Evolutionary conservation across 306 rosid species (phyloP).

Genomic region (Quercus gilva): DNA sequence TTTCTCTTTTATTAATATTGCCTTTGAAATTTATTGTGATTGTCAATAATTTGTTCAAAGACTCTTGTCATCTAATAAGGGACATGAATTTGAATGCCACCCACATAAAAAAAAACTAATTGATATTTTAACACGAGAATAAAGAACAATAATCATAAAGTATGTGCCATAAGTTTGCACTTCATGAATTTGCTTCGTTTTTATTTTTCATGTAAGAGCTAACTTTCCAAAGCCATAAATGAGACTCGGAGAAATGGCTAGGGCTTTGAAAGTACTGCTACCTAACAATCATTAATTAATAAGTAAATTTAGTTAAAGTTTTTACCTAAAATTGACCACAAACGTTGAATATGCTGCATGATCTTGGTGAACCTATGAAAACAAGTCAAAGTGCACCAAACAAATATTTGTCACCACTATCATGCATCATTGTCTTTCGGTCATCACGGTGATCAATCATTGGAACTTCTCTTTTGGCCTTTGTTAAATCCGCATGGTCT

Average conservation of each 20-base stretch:
- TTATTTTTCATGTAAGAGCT: too few relatives aligned
- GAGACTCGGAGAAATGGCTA: background rate
- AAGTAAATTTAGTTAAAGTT: background rate
- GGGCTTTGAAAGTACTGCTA: background rate
- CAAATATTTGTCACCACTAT: background rate
- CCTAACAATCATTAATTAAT: background rate
- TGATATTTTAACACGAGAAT: too few relatives aligned
- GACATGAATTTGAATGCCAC: too few relatives aligned
- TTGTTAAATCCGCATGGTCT: background rate
- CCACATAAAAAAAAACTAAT: too few relatives aligned
- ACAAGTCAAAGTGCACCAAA: background rate
- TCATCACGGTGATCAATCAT: background rate
- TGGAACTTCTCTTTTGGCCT: background rate
- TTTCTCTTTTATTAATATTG: too few relatives aligned
- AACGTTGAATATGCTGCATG: background rate
- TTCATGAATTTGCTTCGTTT: too few relatives aligned
- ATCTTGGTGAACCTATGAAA: background rate
- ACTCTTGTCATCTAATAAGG: too few relatives aligned
- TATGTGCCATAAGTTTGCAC: too few relatives aligned
- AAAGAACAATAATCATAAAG: too few relatives aligned
- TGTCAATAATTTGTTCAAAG: too few relatives aligned
- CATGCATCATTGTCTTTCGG: background rate
- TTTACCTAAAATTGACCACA: background rate
- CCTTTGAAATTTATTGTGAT: too few relatives aligned
- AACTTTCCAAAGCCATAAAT: background rate